Percentiles rank a stretch among this genome's conserved stretches.
These are phyloP conservation scores for Penstemon davidsonii DNA, from an alignment of 257 asterid genomes.

Conservation along the genomic window DNA sequence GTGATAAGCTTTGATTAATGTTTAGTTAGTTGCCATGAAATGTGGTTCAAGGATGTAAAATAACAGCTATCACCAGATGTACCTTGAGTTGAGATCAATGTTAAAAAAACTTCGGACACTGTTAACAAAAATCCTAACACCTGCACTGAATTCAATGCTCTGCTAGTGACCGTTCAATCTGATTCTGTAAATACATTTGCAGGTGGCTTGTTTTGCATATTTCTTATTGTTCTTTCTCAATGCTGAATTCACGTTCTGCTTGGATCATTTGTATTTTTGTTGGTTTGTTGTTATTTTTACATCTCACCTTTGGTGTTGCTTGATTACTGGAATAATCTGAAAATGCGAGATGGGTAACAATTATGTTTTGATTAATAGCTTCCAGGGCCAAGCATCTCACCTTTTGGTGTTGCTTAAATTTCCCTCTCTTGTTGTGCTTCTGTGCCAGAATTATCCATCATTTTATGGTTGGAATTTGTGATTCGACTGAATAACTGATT, in stretches of 20 bases:
- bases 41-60: slow-evolving; percentile 6
- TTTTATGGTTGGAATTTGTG: slow-evolving; percentile 11
- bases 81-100: neutral
- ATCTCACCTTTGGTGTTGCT: neutral
- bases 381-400: neutral
- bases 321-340: slow-evolving; percentile 4
- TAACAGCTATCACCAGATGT: slow-evolving; percentile 3
- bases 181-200: neutral
- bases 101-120: neutral
- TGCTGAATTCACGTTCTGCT: neutral
- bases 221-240: slow-evolving; percentile 1
- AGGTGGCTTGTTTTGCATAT: slow-evolving; percentile 4
- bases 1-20: slow-evolving; percentile 14
- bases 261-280: slow-evolving; percentile 1
- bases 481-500: slow-evolving; percentile 14
- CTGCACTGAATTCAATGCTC: neutral
- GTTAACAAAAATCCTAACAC: neutral
- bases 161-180: neutral
- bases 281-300: neutral
- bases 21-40: neutral
- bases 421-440: neutral
- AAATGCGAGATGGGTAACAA: neutral
- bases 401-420: too few relatives aligned
- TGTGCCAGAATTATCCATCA: slow-evolving; percentile 2
- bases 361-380: neutral